These are phyloP conservation scores for Debaryomyces sp. DNA, from an alignment of 1,139 yeast species.

Conservation along the genomic window DNA sequence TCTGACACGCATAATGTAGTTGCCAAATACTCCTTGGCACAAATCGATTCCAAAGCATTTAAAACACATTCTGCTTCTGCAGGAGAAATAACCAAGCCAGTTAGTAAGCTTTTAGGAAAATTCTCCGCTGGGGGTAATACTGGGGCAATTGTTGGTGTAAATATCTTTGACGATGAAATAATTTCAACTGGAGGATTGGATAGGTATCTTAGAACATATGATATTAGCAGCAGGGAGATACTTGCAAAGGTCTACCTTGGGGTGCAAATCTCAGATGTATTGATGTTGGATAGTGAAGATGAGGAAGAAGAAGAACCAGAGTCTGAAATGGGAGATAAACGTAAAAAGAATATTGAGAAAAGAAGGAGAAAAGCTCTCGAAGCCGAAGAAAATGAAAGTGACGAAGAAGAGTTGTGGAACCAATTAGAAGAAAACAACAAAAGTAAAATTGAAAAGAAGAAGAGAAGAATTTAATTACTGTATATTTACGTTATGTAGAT, in stretches of 20 bases:
- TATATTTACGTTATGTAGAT: constrained; percentile 4
- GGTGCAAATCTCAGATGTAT: constrained; percentile 64
- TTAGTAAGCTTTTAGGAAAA: constrained; percentile 44
- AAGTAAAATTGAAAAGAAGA: constrained; percentile 28
- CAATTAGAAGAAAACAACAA: constrained; percentile 31
- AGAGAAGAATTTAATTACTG: constrained; percentile 12
- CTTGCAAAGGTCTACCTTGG: constrained; percentile 77
- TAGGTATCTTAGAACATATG: constrained; percentile 79
- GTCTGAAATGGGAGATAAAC: constrained; percentile 16
- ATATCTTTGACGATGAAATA: constrained; percentile 27
- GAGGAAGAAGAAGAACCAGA: constrained; percentile 25
- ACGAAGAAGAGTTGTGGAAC: constrained; percentile 44
- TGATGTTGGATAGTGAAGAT: constrained; percentile 53
- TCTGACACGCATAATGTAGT: constrained; percentile 62
- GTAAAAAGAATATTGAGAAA: constrained; percentile 21
- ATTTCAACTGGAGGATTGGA: constrained; percentile 79
- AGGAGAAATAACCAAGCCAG: constrained; percentile 42
- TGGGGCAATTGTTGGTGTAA: constrained; percentile 44
- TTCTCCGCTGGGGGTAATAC: constrained; percentile 48
- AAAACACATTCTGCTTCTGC: constrained; percentile 48
- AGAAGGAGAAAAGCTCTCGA: constrained; percentile 22
- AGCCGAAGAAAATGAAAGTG: constrained; percentile 29
- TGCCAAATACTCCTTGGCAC: constrained; percentile 51
- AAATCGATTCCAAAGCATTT: constrained; percentile 40
- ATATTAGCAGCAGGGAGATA: constrained; percentile 56